Conservation (phyloP, 306 rosid genomes). For the Casuarina equisetifolia region DNA sequence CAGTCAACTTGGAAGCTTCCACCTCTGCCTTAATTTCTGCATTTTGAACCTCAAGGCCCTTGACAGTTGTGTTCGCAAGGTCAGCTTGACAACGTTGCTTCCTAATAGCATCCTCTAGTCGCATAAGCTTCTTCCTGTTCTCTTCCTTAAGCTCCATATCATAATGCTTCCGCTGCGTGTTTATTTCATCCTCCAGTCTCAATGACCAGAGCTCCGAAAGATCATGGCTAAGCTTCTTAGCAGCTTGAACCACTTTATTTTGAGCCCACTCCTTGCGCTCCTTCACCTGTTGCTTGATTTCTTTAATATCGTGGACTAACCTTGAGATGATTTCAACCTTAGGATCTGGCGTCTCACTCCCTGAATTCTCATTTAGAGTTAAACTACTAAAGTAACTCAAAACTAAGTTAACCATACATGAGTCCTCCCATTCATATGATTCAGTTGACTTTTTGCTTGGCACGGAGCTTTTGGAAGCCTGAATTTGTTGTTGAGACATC, state of each 20-base stretch:
- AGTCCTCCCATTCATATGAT: conserved; percentile 7
- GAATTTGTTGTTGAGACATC: background rate
- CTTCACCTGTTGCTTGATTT: conserved; percentile 8
- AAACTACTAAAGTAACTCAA: background rate
- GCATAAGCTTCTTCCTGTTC: background rate
- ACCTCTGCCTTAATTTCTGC: conserved; percentile 8
- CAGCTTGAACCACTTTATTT: conserved; percentile 11
- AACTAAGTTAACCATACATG: conserved; percentile 2
- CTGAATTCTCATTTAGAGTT: background rate
- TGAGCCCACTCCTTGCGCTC: conserved; percentile 13
- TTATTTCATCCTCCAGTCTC: background rate
- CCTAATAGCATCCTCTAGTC: background rate
- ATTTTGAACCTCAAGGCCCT: background rate
- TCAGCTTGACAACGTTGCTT: conserved; percentile 1
- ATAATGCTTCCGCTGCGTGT: background rate
- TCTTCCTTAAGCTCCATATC: background rate
- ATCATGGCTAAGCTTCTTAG: conserved; percentile 14
- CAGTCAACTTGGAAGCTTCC: conserved; percentile 13
- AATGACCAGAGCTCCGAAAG: background rate
- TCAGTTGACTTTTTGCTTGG: background rate
- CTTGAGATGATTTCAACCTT: conserved; percentile 2
- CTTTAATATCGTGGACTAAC: conserved; percentile 2
- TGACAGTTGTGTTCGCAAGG: background rate
- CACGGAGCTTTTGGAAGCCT: background rate
- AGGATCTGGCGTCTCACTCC: background rate